A percentile compares a stretch with the other conserved stretches of the same genome.
These are phyloP conservation scores for Claviceps pusilla DNA, from an alignment of 2,329 filamentous ascomycete species.

Conservation along the genomic window DNA sequence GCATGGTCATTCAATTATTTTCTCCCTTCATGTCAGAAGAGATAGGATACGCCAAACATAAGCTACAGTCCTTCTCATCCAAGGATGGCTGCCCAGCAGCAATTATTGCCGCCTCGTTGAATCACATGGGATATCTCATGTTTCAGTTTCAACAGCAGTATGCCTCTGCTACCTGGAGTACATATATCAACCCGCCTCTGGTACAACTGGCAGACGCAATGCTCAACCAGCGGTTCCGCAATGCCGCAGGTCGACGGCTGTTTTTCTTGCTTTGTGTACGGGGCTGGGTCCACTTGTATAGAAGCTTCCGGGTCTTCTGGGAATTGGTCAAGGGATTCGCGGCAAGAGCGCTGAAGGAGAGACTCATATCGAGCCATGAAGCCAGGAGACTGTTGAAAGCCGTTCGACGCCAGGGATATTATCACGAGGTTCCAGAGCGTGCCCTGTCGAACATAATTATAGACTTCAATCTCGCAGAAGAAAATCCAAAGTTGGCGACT, in stretches of 20 bases:
- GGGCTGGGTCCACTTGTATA: background rate
- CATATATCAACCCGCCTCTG: background rate
- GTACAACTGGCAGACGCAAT: background rate
- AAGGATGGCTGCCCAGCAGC: background rate
- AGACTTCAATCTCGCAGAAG: background rate
- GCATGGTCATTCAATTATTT: background rate
- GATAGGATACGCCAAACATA: background rate
- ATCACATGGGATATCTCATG: background rate
- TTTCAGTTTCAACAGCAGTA: background rate
- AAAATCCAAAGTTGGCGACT: background rate
- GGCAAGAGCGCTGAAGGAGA: background rate
- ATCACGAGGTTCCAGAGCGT: background rate
- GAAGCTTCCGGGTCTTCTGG: background rate
- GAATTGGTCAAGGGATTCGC: background rate
- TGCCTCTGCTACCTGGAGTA: background rate
- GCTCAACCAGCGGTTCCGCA: background rate
- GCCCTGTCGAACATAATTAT: background rate
- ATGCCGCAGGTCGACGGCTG: background rate
- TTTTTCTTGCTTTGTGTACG: background rate
- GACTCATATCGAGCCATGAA: background rate
- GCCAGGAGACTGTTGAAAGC: background rate
- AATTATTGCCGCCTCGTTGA: background rate
- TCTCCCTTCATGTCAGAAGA: background rate
- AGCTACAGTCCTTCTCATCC: background rate
- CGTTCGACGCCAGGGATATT: background rate